phyloP scores from a whole-genome alignment of 116 monocot genomes.

The Iris pallida region DNA sequence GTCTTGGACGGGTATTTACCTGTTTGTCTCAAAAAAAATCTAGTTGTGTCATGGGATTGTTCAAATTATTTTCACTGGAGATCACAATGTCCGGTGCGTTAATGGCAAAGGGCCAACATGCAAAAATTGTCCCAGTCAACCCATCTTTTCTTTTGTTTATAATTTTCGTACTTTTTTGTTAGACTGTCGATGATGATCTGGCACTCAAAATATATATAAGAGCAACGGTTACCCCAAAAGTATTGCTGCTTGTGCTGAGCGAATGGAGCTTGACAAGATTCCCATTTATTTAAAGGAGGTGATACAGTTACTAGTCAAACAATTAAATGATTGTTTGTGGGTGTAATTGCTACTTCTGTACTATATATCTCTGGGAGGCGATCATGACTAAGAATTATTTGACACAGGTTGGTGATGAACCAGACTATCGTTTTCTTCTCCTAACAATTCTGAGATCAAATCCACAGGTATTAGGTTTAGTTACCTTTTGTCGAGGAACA shows the following conservation, averaged over 20 bases:
- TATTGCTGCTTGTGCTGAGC: constrained; percentile 99
- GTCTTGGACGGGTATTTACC: no score
- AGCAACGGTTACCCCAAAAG: constrained; percentile 98
- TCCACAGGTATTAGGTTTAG: constrained; percentile 49
- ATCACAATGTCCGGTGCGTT: no score
- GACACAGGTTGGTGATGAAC: constrained; percentile 95
- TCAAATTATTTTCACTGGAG: no score
- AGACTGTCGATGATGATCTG: constrained; percentile 99
- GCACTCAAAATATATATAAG: constrained; percentile 98
- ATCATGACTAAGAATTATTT: background rate
- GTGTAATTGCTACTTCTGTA: no score
- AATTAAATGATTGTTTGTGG: no score
- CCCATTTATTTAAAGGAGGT: constrained; percentile 99
- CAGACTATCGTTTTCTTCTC: constrained; percentile 97
- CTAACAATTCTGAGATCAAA: constrained; percentile 91
- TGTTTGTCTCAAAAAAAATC: no score
- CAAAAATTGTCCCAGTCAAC: no score
- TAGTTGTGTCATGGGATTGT: no score
- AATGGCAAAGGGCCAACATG: no score
- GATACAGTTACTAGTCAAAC: background rate
- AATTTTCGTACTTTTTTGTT: no score
- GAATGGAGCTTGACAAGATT: constrained; percentile 98
- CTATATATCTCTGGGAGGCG: no score
- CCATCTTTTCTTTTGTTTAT: no score
- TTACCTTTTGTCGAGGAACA: background rate